Evolutionary conservation across 495 filamentous ascomycete genomes (phyloP).

Genomic region (Neurospora sp.): DNA sequence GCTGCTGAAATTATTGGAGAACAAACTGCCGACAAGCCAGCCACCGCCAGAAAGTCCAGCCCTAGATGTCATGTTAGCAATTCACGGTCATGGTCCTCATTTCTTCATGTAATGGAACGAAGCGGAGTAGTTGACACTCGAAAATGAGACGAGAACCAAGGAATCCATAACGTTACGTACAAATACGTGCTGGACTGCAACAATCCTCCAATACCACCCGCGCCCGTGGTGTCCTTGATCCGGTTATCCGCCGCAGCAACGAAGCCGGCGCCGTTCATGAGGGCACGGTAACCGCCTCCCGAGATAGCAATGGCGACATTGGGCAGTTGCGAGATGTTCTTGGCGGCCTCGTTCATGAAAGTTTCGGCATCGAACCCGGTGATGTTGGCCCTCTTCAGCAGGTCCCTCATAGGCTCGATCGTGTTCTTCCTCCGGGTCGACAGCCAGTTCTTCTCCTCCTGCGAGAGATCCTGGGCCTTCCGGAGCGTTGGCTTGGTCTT

Average conservation of each 20-base stretch:
- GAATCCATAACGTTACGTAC: background rate
- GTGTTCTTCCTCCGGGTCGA: slow-evolving; percentile 44
- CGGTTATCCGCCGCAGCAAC: slow-evolving; percentile 77
- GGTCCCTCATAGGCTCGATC: slow-evolving; percentile 56
- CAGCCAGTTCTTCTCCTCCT: slow-evolving; percentile 60
- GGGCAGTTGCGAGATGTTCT: slow-evolving; percentile 51
- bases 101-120: background rate
- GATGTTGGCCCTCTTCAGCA: slow-evolving; percentile 65
- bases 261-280: slow-evolving; percentile 83
- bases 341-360: slow-evolving; percentile 53
- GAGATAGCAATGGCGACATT: slow-evolving; percentile 56
- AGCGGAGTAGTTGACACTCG: background rate
- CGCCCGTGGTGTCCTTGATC: slow-evolving; percentile 50
- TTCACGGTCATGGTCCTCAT: background rate
- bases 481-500: slow-evolving; percentile 35
- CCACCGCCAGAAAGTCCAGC: slow-evolving; percentile 78
- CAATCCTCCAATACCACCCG: slow-evolving; percentile 72
- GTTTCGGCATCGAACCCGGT: slow-evolving; percentile 59
- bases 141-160: background rate
- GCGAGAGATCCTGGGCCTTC: slow-evolving; percentile 46
- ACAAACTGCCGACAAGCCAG: slow-evolving; percentile 82
- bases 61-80: slow-evolving; percentile 4
- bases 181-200: slow-evolving; percentile 80
- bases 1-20: slow-evolving; percentile 81
- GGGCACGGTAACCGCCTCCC: slow-evolving; percentile 72